These are phyloP conservation scores for Logfia minima DNA, from an alignment of 129 eudicot species.

Conservation along the genomic window DNA sequence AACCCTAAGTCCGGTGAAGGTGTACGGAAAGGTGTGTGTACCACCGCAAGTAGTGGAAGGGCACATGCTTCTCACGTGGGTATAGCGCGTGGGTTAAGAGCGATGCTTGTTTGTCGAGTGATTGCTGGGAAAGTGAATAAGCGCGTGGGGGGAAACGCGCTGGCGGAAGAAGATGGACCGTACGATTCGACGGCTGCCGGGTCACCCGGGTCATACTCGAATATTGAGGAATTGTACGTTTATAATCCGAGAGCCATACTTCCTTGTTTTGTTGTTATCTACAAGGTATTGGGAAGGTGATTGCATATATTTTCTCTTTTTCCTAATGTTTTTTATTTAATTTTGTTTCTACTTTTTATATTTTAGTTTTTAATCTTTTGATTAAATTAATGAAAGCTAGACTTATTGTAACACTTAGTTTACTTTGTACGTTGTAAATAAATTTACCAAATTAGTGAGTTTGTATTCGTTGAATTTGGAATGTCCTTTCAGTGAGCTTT, in stretches of 20 bases:
- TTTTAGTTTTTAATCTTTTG: background rate
- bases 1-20: constrained; percentile 31
- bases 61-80: constrained; percentile 67
- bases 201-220: constrained; percentile 62
- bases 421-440: constrained; percentile 21
- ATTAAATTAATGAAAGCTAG: constrained; percentile 10
- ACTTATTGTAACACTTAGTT: constrained; percentile 5
- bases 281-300: constrained; percentile 53
- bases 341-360: background rate
- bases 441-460: background rate
- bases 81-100: constrained; percentile 53
- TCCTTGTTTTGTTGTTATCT: constrained; percentile 88
- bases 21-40: constrained; percentile 49
- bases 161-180: constrained; percentile 42
- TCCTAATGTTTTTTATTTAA: background rate
- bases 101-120: constrained; percentile 90
- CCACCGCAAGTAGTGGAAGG: constrained; percentile 84
- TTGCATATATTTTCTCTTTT: constrained; percentile 3
- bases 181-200: constrained; percentile 74
- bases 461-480: background rate
- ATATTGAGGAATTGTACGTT: constrained; percentile 69
- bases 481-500: too few species aligned
- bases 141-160: constrained; percentile 48
- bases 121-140: constrained; percentile 68
- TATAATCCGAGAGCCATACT: constrained; percentile 81